Evolutionary conservation across 176 grass and related monocot species (phyloP).

Genomic region (Saccharum officinarum): DNA sequence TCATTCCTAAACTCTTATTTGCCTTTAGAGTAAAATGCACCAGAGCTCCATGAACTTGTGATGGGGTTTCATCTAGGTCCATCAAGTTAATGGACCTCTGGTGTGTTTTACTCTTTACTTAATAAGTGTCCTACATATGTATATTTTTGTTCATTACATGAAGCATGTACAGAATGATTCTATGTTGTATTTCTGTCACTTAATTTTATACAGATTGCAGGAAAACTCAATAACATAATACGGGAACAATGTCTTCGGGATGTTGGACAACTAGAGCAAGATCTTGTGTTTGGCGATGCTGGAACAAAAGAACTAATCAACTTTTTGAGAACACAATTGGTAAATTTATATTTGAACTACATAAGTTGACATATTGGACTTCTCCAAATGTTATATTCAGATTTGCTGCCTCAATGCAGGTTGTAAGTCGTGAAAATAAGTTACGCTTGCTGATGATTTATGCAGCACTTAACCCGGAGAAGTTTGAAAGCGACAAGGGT

Average conservation of each 20-base stretch:
- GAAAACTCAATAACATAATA: constrained; percentile 86
- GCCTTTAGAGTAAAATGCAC: neutral
- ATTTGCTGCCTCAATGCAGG: constrained; percentile 62
- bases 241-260: constrained; percentile 81
- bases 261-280: constrained; percentile 92
- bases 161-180: neutral
- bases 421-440: constrained; percentile 82
- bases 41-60: neutral
- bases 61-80: neutral
- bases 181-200: constrained; percentile 36
- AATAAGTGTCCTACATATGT: neutral
- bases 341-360: constrained; percentile 53
- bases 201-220: constrained; percentile 76
- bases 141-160: constrained; percentile 18
- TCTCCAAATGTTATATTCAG: constrained; percentile 24
- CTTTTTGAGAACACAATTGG: constrained; percentile 83
- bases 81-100: neutral
- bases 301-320: constrained; percentile 94
- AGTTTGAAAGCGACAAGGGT: constrained; percentile 89
- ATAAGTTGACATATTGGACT: constrained; percentile 1
- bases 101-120: neutral
- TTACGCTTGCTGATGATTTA: constrained; percentile 96
- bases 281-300: constrained; percentile 96
- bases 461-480: constrained; percentile 74
- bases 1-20: constrained; percentile 15